Evolutionary conservation across 495 filamentous ascomycete species (phyloP).

Genomic region (Penicillium pulvis): DNA sequence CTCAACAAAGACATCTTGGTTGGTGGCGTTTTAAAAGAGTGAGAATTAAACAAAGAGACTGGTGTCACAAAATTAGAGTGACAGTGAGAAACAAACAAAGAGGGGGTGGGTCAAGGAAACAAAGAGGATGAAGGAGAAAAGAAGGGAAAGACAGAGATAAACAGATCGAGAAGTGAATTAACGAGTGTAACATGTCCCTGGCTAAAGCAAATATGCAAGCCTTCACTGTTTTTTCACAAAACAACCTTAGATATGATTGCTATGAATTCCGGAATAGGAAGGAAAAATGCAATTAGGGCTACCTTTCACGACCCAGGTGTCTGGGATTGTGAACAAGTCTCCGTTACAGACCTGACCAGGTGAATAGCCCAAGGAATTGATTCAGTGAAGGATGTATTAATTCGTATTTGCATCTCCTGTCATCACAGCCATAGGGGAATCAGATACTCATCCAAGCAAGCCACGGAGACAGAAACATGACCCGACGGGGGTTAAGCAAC

Average conservation of each 20-base stretch:
- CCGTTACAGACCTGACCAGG: neutral
- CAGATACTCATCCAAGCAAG: conserved; percentile 18
- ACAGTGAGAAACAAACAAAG: neutral
- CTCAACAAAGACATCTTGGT: neutral
- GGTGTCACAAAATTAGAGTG: neutral
- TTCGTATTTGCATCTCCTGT: conserved; percentile 31
- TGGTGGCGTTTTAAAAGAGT: neutral
- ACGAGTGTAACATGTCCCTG: neutral
- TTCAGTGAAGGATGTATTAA: conserved; percentile 20
- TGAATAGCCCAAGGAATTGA: neutral
- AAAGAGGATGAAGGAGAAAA: neutral
- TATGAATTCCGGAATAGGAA: no score
- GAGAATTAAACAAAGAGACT: neutral
- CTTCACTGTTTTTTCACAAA: neutral
- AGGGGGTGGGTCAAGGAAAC: neutral
- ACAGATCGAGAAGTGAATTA: neutral
- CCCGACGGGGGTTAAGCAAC: conserved; percentile 1
- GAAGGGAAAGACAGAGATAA: neutral
- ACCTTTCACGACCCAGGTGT: neutral
- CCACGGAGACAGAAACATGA: conserved; percentile 11
- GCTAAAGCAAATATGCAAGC: neutral
- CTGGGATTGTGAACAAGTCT: neutral
- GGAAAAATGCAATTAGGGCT: neutral
- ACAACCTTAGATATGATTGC: no score
- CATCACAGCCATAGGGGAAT: conserved; percentile 12